Evolutionary conservation across 2,329 filamentous ascomycete genomes (phyloP), one percentile per base, ranked within the genome.

Genomic region (Didymellaceae sp.): DNA sequence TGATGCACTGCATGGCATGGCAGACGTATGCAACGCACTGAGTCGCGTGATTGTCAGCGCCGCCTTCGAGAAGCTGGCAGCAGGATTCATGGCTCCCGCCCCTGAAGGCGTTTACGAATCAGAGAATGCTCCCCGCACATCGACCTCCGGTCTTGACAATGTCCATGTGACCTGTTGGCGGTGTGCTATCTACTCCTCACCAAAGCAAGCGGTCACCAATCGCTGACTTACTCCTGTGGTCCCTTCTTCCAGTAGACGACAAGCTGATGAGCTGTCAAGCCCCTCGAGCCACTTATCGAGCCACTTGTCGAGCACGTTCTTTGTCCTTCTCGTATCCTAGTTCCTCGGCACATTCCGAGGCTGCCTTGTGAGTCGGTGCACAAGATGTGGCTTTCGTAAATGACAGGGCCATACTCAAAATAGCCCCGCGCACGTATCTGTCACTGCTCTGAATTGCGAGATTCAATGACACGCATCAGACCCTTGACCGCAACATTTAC

Each of bases 81-180:
- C 56, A 55, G 49, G 42, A 47, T 59, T 54, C 5, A 13, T 13
- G n/a, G 24, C 35, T 38, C 41, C 58, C 39, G 58, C 61, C 66
- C 65, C 61, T 65, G 65, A 57, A 37, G 26, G 33, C 38, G 42
- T 53, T 61, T 54, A 59, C 66, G 52, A 65, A 67, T 69, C 65
- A 67, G 31, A 39, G 44, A 52, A 55, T 50, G 6, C 49, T 53
- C 55, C 57, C 60, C 61, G 59, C 62, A 62, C 54, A 54, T 55
- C 60, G 47, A 32, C 35, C 45, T 41, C 55, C 31, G 42, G 41
- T 24, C 46, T 35, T 45, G 38, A 53, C 45, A 48, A 37, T 44
- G 56, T 61, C 66, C 66, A 68, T 65, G 64, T 70, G 66, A 64
- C 58, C 55, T 61, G 56, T 42, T 52, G 58, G 68, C 69, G 67